Base-by-base conservation (phyloP, 805 yeast genomes). In the Wickerhamomyces hampshirensis region DNA sequence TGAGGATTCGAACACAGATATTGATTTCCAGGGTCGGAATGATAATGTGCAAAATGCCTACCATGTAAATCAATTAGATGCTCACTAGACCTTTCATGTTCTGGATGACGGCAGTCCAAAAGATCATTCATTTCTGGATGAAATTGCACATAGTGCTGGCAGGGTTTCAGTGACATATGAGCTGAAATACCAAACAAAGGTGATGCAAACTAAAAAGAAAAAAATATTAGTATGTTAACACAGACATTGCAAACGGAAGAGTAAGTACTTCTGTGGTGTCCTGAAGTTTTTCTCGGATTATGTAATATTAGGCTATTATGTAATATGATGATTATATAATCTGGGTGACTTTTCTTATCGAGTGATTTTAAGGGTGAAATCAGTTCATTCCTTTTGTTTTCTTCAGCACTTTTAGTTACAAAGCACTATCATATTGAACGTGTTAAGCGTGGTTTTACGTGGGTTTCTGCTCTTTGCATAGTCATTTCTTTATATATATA, bases 11-110 rank as follows among this genome's bases (percentile, higher is more conserved):
- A 21, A 11, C 24, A 21, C 24, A 8, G 24, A 11, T 21, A 21
- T 8, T 7, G 24, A 11, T 21, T 11, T 8, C 10, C 11, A 8
- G 7, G 7, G 24, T 21, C 24, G 24, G 7, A 8, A 11, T 21
- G 24, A 21, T 8, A 21, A 11, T 11, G 7, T 21, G 7, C 10
- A 21, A 21, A 8, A 21, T 21, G 24, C 44, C 6, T 42, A 46
- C 15, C 15, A 31, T 31, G 23, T 7, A 16, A 9, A 5, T 6
- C 24, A 5, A 30, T 5, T n/a, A 30, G 13, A 14, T 30, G 23
- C 23, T 30, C 10, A 13, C 18, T 14, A 7, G 13, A 7, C 9
- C 12, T 29, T 15, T 18, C 24, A 30, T 5, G 18, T 16, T 12
- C 11, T 23, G n/a, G n/a, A n/a, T n/a, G n/a, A n/a, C n/a, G n/a